phyloP scores from a whole-genome alignment of 2,329 filamentous ascomycete species.

The Hymenoscyphus scutula region DNA sequence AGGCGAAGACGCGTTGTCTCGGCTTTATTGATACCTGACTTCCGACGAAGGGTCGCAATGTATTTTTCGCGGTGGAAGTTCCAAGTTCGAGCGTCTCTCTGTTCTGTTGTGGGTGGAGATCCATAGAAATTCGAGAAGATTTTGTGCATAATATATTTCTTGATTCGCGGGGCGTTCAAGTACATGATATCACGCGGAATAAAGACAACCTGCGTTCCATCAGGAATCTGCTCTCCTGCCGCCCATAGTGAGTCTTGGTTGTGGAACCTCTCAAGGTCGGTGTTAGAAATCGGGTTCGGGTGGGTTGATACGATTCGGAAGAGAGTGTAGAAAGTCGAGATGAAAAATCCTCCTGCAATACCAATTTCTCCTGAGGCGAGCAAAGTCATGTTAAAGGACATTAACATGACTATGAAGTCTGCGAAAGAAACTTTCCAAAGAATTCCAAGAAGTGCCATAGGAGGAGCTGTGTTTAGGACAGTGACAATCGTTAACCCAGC shows the following conservation, averaged over 20 bases:
- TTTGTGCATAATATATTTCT: conserved; percentile 20
- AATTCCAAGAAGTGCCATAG: conserved; percentile 42
- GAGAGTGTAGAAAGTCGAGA: conserved; percentile 23
- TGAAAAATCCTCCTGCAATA: conserved; percentile 16
- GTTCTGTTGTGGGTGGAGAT: not conserved
- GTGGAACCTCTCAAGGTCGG: conserved; percentile 22
- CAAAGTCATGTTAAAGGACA: conserved; percentile 63
- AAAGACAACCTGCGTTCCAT: conserved; percentile 22
- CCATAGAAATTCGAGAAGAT: conserved; percentile 19
- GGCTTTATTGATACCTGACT: conserved; percentile 16
- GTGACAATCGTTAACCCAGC: conserved; percentile 54
- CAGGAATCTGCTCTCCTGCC: conserved; percentile 18
- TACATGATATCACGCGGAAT: conserved; percentile 21
- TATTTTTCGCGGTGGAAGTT: conserved; percentile 19
- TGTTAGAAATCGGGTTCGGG: conserved; percentile 8
- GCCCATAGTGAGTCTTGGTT: conserved; percentile 15
- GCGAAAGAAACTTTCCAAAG: conserved; percentile 65
- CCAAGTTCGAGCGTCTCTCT: conserved; percentile 14
- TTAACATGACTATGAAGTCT: conserved; percentile 62
- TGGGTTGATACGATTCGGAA: conserved; percentile 24
- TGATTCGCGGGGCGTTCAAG: conserved; percentile 22
- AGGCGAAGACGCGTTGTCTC: conserved; percentile 9
- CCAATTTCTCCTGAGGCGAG: conserved; percentile 60
- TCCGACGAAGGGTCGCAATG: conserved; percentile 15
- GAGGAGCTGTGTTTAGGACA: conserved; percentile 20